Conservation (phyloP, 2,329 filamentous ascomycete genomes). For the Graphilbum fragrans region DNA sequence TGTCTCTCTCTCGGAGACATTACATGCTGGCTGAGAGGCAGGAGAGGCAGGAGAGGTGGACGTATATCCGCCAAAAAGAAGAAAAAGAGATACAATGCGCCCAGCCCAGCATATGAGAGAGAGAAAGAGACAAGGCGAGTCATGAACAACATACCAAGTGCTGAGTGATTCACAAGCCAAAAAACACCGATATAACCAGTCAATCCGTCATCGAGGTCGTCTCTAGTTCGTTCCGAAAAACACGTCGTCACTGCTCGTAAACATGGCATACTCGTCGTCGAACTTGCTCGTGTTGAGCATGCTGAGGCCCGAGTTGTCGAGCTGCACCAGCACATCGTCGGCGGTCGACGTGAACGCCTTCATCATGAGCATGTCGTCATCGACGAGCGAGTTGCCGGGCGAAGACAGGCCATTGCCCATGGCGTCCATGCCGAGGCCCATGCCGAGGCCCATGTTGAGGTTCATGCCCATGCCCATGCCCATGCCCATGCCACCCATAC, state of each 20-base stretch:
- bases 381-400: conserved; percentile 24
- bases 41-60: too few relatives aligned
- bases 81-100: too few relatives aligned
- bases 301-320: conserved; percentile 30
- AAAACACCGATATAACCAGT: background rate
- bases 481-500: conserved; percentile 18
- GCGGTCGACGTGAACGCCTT: conserved; percentile 27
- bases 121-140: background rate
- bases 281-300: conserved; percentile 41
- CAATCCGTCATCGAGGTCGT: background rate
- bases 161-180: background rate
- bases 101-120: too few relatives aligned
- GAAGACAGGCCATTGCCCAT: too few relatives aligned
- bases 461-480: background rate
- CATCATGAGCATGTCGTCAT: conserved; percentile 33
- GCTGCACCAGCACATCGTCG: conserved; percentile 27
- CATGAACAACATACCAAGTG: conserved; percentile 1
- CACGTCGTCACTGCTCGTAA: conserved; percentile 36
- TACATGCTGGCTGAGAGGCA: too few relatives aligned
- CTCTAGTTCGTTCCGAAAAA: conserved; percentile 28
- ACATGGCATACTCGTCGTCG: conserved; percentile 43
- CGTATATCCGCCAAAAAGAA: too few relatives aligned
- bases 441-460: background rate
- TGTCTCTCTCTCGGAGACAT: background rate
- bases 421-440: background rate